A percentile compares a stretch with the other conserved stretches of the same genome.
Conservation (phyloP, 2,329 filamentous ascomycete species). For the Tolypocladium endophyticum region DNA sequence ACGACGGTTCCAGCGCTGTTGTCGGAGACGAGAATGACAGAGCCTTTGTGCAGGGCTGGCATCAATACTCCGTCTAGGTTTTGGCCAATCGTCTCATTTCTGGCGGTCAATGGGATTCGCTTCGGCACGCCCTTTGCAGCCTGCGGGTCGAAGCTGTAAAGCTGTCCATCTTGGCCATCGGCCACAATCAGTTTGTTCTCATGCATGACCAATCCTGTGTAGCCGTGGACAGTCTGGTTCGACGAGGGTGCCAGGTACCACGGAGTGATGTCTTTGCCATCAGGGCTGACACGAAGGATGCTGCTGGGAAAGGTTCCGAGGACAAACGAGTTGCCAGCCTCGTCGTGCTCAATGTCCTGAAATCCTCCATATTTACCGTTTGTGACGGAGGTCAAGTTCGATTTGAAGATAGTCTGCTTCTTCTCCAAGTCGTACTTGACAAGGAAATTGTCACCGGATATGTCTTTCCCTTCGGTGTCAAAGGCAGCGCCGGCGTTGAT, state of each 20-base stretch:
- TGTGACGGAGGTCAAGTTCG: conserved; percentile 20
- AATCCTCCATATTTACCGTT: conserved; percentile 22
- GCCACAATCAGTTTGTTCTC: conserved; percentile 17
- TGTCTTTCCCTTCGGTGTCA: conserved; percentile 20
- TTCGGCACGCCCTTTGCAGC: neutral
- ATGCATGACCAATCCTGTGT: neutral
- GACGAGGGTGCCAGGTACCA: conserved; percentile 10
- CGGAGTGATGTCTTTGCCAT: conserved; percentile 13
- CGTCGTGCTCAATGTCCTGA: conserved; percentile 27
- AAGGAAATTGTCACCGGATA: conserved; percentile 24
- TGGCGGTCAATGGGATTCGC: neutral
- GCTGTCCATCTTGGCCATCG: conserved; percentile 18
- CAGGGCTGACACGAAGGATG: conserved; percentile 20
- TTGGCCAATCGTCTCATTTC: neutral
- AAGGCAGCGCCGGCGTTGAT: conserved; percentile 23
- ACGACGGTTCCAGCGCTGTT: conserved; percentile 22
- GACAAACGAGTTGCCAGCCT: conserved; percentile 23
- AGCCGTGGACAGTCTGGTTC: conserved; percentile 5
- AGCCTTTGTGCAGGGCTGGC: conserved; percentile 19
- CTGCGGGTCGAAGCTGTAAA: conserved; percentile 23
- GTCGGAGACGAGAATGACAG: conserved; percentile 21
- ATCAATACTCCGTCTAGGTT: conserved; percentile 20
- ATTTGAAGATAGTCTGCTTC: conserved; percentile 16
- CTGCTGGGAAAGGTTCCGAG: conserved; percentile 26
- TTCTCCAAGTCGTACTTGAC: conserved; percentile 21